phyloP scores from a whole-genome alignment of 2,329 filamentous ascomycete genomes.

The Fusarium gaditjirri region DNA sequence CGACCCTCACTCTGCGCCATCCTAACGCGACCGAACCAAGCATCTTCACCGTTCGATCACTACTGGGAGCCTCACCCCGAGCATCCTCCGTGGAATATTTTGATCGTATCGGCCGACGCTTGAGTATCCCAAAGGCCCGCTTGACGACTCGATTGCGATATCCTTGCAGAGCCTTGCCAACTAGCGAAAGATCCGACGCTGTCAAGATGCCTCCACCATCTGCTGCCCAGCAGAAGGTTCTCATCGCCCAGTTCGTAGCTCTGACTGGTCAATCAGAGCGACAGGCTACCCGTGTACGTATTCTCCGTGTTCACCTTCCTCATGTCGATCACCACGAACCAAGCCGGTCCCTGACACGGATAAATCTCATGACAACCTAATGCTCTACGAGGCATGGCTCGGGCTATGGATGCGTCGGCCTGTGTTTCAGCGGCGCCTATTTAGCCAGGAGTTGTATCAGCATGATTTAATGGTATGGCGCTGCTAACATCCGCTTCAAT shows the following conservation, averaged over 20 bases:
- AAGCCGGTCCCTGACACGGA: conserved; percentile 1
- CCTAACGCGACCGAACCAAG: neutral
- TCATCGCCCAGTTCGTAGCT: conserved; percentile 55
- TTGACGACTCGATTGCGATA: neutral
- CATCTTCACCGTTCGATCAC: neutral
- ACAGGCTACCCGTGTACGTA: conserved; percentile 58
- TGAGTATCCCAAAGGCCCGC: neutral
- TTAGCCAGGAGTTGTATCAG: conserved; percentile 27
- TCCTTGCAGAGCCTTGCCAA: neutral
- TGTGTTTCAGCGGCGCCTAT: conserved; percentile 35
- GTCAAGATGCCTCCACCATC: conserved; percentile 52
- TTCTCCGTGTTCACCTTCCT: conserved; percentile 1
- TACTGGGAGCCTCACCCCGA: conserved; percentile 1
- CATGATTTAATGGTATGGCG: conserved; percentile 14
- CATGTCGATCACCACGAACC: neutral
- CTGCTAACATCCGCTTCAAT: conserved; percentile 40
- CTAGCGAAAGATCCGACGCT: neutral
- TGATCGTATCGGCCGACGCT: neutral
- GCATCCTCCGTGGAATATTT: conserved; percentile 4
- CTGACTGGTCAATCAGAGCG: conserved; percentile 58
- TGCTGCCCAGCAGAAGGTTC: conserved; percentile 53
- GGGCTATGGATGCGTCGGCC: conserved; percentile 12
- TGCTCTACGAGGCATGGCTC: conserved; percentile 15
- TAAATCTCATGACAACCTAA: conserved; percentile 18
- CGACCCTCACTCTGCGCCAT: neutral